Evolutionary conservation across 225 moss, liverwort and hornwort genomes (phyloP).

Genomic region (Marchantia paleacea): DNA sequence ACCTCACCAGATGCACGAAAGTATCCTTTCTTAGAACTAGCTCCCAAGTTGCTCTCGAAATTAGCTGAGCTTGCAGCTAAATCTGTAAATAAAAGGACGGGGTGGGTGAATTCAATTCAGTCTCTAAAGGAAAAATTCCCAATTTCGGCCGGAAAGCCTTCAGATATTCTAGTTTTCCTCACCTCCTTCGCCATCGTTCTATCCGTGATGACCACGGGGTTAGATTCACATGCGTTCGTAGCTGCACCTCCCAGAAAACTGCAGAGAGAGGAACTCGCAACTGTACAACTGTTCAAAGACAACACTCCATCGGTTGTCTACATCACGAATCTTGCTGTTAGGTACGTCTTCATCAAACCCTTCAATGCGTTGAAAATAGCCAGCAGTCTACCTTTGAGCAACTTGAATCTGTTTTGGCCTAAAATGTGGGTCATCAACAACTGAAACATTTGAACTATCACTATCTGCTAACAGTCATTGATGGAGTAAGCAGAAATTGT

Average conservation of each 20-base stretch:
- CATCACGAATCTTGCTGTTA: slow-evolving; percentile 96
- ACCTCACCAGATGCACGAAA: background rate
- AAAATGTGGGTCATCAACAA: too few relatives aligned
- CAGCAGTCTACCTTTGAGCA: background rate
- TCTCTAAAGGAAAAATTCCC: slow-evolving; percentile 37
- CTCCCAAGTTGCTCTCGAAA: slow-evolving; percentile 5
- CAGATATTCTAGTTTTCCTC: slow-evolving; percentile 50
- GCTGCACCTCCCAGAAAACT: slow-evolving; percentile 71
- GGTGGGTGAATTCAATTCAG: background rate
- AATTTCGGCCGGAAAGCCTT: slow-evolving; percentile 38
- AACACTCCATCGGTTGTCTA: slow-evolving; percentile 99
- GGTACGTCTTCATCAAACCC: slow-evolving; percentile 37
- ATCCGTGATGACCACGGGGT: slow-evolving; percentile 52
- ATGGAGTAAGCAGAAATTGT: too few relatives aligned
- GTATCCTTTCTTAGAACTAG: background rate
- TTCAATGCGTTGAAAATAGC: background rate
- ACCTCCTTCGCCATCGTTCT: slow-evolving; percentile 67
- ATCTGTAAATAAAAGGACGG: slow-evolving; percentile 9
- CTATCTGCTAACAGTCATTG: too few relatives aligned
- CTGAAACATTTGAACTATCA: too few relatives aligned
- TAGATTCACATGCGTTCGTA: slow-evolving; percentile 61
- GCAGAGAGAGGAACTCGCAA: slow-evolving; percentile 95
- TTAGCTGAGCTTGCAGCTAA: background rate
- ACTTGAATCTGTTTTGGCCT: background rate
- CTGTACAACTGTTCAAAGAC: slow-evolving; percentile 87